phyloP scores from a whole-genome alignment of 345 rosid species.

The Arabidopsis arenosa region DNA sequence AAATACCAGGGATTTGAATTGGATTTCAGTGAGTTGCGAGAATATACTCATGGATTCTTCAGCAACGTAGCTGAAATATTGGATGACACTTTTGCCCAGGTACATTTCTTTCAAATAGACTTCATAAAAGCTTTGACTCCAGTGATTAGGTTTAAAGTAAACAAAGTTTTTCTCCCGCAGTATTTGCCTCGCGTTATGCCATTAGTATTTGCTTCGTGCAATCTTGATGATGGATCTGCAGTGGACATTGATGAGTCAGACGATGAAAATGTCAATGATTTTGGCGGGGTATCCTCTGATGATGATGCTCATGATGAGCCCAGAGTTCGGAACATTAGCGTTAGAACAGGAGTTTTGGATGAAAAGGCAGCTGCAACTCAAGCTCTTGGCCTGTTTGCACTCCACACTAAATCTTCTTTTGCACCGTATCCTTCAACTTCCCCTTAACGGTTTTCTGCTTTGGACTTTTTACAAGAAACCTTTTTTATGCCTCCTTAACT shows the following conservation, averaged over 20 bases:
- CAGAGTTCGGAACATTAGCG: conserved; percentile 89
- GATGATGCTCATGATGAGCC: conserved; percentile 99
- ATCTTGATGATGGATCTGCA: conserved; percentile 99
- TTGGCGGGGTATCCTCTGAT: conserved; percentile 97
- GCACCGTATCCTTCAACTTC: conserved; percentile 81
- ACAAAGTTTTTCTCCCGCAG: conserved; percentile 52
- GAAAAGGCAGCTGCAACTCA: conserved; percentile 99
- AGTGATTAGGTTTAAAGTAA: not conserved
- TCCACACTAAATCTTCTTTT: conserved; percentile 78
- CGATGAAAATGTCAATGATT: conserved; percentile 80
- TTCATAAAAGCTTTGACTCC: conserved; percentile 30
- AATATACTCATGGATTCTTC: conserved; percentile 97
- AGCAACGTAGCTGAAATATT: conserved; percentile 95
- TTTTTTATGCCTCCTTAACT: conserved; percentile 55
- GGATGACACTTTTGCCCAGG: conserved; percentile 88
- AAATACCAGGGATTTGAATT: conserved; percentile 79
- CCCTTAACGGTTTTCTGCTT: conserved; percentile 4
- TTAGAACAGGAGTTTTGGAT: conserved; percentile 97
- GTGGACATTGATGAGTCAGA: conserved; percentile 91
- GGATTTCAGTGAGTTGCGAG: conserved; percentile 97
- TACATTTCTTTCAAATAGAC: conserved; percentile 40
- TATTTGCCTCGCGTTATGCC: conserved; percentile 94
- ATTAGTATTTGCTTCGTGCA: conserved; percentile 86
- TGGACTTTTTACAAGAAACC: conserved; percentile 13
- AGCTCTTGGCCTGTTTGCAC: conserved; percentile 96